A percentile compares a stretch with the other conserved stretches of the same genome.
Evolutionary conservation across 2,329 filamentous ascomycete species (phyloP).

Genomic region (Myotisia sp.): DNA sequence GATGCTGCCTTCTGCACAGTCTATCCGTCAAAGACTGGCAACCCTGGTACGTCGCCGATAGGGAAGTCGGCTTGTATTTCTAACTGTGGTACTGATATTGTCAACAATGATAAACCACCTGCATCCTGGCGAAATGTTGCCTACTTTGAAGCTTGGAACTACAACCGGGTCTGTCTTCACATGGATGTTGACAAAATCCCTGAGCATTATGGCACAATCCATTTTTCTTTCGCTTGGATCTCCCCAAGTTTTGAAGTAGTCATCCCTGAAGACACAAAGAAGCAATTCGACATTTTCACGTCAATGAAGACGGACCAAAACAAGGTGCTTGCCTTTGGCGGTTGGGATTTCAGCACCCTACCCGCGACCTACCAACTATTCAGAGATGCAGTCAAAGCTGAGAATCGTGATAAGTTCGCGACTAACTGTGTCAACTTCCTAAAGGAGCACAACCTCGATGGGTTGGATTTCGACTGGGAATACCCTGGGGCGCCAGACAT

Average conservation of each 20-base stretch:
- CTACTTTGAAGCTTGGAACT: constrained; percentile 22
- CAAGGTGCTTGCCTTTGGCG: constrained; percentile 28
- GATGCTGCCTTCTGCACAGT: constrained; percentile 32
- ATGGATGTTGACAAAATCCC: constrained; percentile 12
- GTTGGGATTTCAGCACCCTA: constrained; percentile 30
- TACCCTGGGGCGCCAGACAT: constrained; percentile 27
- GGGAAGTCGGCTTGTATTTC: constrained; percentile 26
- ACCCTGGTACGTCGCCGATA: constrained; percentile 23
- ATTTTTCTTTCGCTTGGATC: constrained; percentile 25
- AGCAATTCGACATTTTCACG: background rate
- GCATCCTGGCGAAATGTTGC: constrained; percentile 15
- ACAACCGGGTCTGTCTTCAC: constrained; percentile 20
- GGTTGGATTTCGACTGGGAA: constrained; percentile 27
- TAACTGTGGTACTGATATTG: constrained; percentile 8
- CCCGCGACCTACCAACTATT: constrained; percentile 27
- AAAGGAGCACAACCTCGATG: constrained; percentile 27
- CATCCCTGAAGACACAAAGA: constrained; percentile 17
- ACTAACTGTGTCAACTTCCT: constrained; percentile 29
- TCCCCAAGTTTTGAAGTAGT: background rate
- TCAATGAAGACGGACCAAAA: too few relatives aligned
- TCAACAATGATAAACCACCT: constrained; percentile 10
- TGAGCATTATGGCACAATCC: constrained; percentile 15
- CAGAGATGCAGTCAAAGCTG: constrained; percentile 23
- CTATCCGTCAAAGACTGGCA: constrained; percentile 15
- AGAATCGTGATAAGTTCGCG: constrained; percentile 27